Evolutionary conservation across 1,284 basidiomycete genomes (phyloP).

Genomic region (Leccinum fallax): DNA sequence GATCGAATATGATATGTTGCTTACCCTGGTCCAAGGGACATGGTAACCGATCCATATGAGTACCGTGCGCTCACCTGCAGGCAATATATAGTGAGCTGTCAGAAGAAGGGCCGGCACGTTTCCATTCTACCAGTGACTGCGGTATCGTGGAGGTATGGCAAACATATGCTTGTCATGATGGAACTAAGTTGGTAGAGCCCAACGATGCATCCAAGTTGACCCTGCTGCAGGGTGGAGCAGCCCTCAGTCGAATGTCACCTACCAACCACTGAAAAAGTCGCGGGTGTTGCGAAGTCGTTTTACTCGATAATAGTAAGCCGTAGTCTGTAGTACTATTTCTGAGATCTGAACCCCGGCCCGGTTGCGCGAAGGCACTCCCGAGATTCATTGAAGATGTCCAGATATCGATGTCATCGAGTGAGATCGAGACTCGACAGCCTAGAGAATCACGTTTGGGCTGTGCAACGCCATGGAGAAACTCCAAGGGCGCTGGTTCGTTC

Average conservation of each 20-base stretch:
- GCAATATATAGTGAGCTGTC: conserved; percentile 7
- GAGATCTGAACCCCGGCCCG: not conserved
- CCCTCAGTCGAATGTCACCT: not conserved
- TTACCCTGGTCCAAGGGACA: conserved; percentile 12
- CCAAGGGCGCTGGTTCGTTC: not conserved
- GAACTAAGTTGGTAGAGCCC: not conserved
- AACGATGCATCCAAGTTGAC: not conserved
- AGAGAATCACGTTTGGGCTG: not conserved
- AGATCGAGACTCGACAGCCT: conserved; percentile 11
- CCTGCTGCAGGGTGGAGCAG: not conserved
- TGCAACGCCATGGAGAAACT: not conserved
- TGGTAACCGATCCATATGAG: conserved; percentile 12
- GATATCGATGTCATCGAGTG: not conserved
- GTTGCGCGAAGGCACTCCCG: not conserved
- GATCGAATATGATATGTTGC: not conserved
- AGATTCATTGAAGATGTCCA: not conserved
- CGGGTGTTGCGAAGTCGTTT: not conserved
- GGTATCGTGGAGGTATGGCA: not conserved
- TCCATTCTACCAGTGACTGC: not conserved
- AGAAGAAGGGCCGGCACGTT: not conserved
- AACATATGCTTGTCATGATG: not conserved
- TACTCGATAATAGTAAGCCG: not conserved
- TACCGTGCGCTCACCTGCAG: not conserved
- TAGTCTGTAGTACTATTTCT: not conserved
- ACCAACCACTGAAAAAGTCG: not conserved